These are phyloP conservation scores for Thymus mandschuricus DNA, from an alignment of 257 asterid species.

Conservation along the genomic window DNA sequence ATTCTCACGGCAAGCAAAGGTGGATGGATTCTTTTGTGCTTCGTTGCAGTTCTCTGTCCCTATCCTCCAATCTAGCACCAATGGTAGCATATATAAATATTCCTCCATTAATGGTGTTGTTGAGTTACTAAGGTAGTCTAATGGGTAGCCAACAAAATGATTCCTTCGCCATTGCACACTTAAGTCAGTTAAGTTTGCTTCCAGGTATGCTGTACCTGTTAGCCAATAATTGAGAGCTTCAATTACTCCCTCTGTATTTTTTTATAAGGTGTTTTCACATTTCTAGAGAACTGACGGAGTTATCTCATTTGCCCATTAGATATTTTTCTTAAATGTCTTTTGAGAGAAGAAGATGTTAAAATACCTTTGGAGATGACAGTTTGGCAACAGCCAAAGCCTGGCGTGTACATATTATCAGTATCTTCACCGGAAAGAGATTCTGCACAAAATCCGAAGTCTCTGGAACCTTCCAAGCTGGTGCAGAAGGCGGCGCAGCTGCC, in stretches of 20 bases:
- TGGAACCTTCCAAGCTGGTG: background rate
- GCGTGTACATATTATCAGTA: background rate
- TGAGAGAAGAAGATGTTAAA: too few relatives aligned
- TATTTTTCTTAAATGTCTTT: too few relatives aligned
- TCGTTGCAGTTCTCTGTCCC: too few relatives aligned
- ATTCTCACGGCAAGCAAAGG: too few relatives aligned
- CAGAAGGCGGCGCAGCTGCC: constrained; percentile 3
- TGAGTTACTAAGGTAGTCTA: background rate
- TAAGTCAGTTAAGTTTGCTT: background rate
- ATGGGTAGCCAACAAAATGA: background rate
- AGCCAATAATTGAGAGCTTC: too few relatives aligned
- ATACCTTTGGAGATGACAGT: too few relatives aligned
- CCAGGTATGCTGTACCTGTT: constrained; percentile 10
- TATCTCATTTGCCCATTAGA: too few relatives aligned
- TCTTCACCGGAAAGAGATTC: background rate
- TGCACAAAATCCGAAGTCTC: background rate
- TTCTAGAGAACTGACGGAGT: too few relatives aligned
- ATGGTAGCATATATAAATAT: background rate
- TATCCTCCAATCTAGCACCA: background rate
- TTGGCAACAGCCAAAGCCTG: background rate
- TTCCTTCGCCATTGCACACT: background rate
- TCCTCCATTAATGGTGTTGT: too few relatives aligned
- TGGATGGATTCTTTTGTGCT: too few relatives aligned
- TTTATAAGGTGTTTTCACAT: too few relatives aligned
- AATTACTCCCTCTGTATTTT: too few relatives aligned